These are phyloP conservation scores for Pilaira anomala DNA, from an alignment of 192 early-diverging fungal species.

Conservation along the genomic window DNA sequence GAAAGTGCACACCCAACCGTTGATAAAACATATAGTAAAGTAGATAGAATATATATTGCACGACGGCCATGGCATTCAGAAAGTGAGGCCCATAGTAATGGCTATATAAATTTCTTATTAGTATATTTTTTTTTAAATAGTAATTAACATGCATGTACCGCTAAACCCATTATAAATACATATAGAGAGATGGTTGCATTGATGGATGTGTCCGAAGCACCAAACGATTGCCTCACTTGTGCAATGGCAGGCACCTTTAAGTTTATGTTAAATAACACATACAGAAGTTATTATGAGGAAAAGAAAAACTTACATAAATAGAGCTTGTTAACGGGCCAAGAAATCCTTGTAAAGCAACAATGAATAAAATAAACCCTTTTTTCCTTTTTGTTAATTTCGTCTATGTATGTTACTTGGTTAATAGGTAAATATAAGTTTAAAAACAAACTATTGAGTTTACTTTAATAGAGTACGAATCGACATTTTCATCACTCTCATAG, in stretches of 20 bases:
- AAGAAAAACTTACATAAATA: conserved; percentile 25
- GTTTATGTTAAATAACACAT: neutral
- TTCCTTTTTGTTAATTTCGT: neutral
- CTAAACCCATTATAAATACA: conserved; percentile 28
- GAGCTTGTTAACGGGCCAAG: conserved; percentile 34
- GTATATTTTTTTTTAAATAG: neutral
- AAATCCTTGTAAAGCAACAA: conserved; percentile 36
- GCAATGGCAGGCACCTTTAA: conserved; percentile 32
- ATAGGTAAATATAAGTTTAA: too few species aligned
- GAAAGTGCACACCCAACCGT: conserved; percentile 33
- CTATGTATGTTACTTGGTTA: neutral
- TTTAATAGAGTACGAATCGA: too few species aligned
- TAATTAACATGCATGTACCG: neutral
- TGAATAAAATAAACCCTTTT: conserved; percentile 28
- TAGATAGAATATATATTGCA: conserved; percentile 26
- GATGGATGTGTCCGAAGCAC: conserved; percentile 24
- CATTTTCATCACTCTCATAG: too few species aligned
- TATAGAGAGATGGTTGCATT: conserved; percentile 34
- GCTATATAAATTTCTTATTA: conserved; percentile 16
- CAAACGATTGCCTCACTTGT: conserved; percentile 19
- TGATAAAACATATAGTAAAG: conserved; percentile 27
- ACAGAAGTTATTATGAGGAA: neutral
- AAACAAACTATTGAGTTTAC: too few species aligned
- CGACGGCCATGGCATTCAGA: conserved; percentile 36
- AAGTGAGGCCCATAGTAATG: conserved; percentile 36